Evolutionary conservation across 192 early-diverging fungal species (phyloP), one percentile per base, ranked within the genome.

Genomic region (Phlyctochytrium arcticum): DNA sequence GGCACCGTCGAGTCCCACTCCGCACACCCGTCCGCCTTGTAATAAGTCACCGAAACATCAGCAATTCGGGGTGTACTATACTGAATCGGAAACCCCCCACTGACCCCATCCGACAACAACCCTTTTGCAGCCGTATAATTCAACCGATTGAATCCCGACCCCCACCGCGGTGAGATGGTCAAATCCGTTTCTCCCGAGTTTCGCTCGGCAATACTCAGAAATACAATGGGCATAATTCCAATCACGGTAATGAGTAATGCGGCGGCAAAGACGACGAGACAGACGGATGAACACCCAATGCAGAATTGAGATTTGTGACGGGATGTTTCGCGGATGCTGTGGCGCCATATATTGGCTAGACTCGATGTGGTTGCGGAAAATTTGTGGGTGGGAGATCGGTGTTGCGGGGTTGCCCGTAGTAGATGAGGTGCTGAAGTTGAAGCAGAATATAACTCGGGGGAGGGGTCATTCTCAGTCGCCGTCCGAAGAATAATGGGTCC

Each of bases 231-330:
- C 12, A 61, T 48, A 48, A 64, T 51, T 4, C 42, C 48, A 36
- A 64, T 64, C 44, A 58, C 49, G 36, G 55, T 59, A 53, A 71
- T 58, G 34, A 71, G 48, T 5, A 71, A 27, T 3, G 62, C 69
- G 2, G 56, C 56, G 0, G 62, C 55, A 49, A 71, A 56, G 21
- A 65, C 62, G 3, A 59, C 54, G 9, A 71, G 48, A 29, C 50
- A 71, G 3, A 71, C 69, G n/a, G 62, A 63, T 37, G 29, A 57
- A 30, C 61, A 58, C 3, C 69, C 69, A 19, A 71, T 57, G 56
- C 62, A 65, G 36, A 64, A 71, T 27, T 71, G 69, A 5, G 54
- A 54, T 36, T 51, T 46, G 9, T 71, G 54, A 12, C 69, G 69
- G 12, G 62, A 58, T 7, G 69, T 64, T 31, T 65, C 69, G 5